phyloP scores from a whole-genome alignment of 2,329 filamentous ascomycete genomes.

The Amphichorda felina region DNA sequence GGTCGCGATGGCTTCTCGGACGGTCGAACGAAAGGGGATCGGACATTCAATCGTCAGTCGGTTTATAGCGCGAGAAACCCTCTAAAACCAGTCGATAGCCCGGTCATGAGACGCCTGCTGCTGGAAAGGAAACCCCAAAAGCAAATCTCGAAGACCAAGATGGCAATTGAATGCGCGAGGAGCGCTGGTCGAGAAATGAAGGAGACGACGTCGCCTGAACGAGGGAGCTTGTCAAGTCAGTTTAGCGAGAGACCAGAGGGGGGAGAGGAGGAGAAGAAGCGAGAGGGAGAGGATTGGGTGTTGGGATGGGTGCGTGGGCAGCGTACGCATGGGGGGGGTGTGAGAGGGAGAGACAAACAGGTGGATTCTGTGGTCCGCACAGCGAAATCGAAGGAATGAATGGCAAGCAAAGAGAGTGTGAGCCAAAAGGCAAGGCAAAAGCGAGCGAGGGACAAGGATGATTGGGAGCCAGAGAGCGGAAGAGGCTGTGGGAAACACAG shows the following conservation, averaged over 20 bases:
- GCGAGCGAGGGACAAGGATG: not conserved
- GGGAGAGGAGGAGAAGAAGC: not conserved
- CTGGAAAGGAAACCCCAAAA: not conserved
- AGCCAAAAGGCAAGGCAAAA: not conserved
- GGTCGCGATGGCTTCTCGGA: conserved; percentile 1
- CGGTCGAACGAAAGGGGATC: conserved; percentile 3
- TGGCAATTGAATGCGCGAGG: conserved; percentile 5
- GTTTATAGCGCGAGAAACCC: conserved; percentile 2
- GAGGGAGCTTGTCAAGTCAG: conserved; percentile 6
- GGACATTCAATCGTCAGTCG: conserved; percentile 1
- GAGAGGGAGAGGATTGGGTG: not conserved
- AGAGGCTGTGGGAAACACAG: conserved; percentile 2
- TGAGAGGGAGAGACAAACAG: conserved; percentile 3
- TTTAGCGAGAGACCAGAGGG: conserved; percentile 2
- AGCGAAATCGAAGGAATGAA: not conserved
- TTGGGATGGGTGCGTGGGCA: not conserved
- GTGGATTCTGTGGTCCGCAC: not conserved
- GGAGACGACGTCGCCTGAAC: conserved; percentile 6
- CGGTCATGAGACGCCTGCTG: conserved; percentile 2
- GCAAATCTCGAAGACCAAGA: conserved; percentile 3
- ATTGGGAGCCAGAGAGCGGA: not conserved
- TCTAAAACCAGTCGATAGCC: not conserved
- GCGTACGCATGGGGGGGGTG: not conserved
- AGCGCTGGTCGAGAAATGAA: conserved; percentile 7
- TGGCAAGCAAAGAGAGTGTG: not conserved